These are phyloP conservation scores for Dictyostelium capitatum DNA, from an alignment of 78 protist species.

Conservation along the genomic window DNA sequence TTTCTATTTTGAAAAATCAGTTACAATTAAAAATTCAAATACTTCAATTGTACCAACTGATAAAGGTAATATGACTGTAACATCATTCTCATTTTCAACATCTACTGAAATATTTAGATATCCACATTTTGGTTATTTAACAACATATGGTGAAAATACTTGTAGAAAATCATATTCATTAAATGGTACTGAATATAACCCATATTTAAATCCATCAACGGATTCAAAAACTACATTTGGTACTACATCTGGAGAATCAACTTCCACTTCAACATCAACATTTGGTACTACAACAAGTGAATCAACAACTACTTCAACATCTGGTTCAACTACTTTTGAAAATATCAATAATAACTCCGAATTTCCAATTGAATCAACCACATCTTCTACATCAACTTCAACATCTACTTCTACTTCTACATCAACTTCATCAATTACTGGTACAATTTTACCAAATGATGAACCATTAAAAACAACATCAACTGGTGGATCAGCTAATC, in stretches of 20 bases:
- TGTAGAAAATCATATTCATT: slow-evolving; percentile 23
- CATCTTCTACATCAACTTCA: slow-evolving; percentile 17
- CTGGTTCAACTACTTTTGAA: too few species aligned
- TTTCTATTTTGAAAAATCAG: slow-evolving; percentile 21
- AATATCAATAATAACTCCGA: neutral
- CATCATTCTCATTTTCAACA: neutral
- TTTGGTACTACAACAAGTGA: neutral
- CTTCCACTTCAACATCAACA: neutral
- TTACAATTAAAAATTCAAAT: neutral
- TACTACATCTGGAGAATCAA: neutral
- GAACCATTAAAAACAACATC: too few species aligned
- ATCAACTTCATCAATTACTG: neutral
- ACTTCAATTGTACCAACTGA: neutral
- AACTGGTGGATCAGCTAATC: neutral
- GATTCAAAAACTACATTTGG: too few species aligned
- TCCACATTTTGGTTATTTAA: slow-evolving; percentile 48
- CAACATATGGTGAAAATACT: slow-evolving; percentile 45
- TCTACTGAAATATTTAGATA: slow-evolving; percentile 29
- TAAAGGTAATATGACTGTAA: neutral
- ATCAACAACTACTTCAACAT: neutral
- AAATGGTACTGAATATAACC: slow-evolving; percentile 23
- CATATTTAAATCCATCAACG: neutral
- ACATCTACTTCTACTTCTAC: slow-evolving; percentile 8
- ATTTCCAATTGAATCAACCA: neutral
- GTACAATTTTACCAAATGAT: neutral